Percentiles rank a stretch among this genome's conserved stretches.
Evolutionary conservation across 768 basidiomycete genomes (phyloP).

Genomic region (Tricholoma sp.): DNA sequence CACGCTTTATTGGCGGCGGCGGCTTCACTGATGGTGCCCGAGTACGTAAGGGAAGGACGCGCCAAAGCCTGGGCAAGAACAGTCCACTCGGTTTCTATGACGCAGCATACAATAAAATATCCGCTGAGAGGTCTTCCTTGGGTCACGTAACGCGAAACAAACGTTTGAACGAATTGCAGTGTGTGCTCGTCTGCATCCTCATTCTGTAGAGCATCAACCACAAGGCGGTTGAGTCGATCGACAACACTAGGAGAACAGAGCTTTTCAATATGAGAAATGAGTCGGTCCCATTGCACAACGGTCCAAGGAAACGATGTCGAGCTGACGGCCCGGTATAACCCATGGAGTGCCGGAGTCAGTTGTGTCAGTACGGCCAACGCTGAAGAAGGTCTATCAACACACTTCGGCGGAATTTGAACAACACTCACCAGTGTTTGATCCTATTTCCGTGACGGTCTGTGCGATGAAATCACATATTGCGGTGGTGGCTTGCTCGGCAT

Average conservation of each 20-base stretch:
- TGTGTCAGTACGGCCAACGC: conserved; percentile 73
- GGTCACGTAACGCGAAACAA: conserved; percentile 70
- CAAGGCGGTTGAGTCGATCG: conserved; percentile 66
- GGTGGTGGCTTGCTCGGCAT: conserved; percentile 44
- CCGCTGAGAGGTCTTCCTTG: conserved; percentile 78
- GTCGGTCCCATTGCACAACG: conserved; percentile 53
- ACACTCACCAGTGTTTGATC: conserved; percentile 47
- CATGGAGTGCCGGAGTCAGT: conserved; percentile 77
- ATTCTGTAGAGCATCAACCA: conserved; percentile 57
- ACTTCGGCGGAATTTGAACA: background rate
- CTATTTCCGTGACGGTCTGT: conserved; percentile 51
- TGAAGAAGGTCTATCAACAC: conserved; percentile 22
- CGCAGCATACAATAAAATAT: conserved; percentile 87
- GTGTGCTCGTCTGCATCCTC: conserved; percentile 46
- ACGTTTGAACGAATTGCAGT: conserved; percentile 58
- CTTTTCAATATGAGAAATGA: conserved; percentile 47
- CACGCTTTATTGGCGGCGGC: conserved; percentile 84
- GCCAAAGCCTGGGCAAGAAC: conserved; percentile 68
- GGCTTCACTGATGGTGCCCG: conserved; percentile 49
- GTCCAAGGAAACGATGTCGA: conserved; percentile 77
- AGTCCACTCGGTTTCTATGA: conserved; percentile 83
- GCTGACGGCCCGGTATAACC: conserved; percentile 80
- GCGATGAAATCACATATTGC: conserved; percentile 61
- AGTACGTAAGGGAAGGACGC: conserved; percentile 22
- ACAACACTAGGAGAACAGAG: conserved; percentile 66